Evolutionary conservation across 2,329 filamentous ascomycete genomes (phyloP).

Genomic region (Talaromyces rugulosus): DNA sequence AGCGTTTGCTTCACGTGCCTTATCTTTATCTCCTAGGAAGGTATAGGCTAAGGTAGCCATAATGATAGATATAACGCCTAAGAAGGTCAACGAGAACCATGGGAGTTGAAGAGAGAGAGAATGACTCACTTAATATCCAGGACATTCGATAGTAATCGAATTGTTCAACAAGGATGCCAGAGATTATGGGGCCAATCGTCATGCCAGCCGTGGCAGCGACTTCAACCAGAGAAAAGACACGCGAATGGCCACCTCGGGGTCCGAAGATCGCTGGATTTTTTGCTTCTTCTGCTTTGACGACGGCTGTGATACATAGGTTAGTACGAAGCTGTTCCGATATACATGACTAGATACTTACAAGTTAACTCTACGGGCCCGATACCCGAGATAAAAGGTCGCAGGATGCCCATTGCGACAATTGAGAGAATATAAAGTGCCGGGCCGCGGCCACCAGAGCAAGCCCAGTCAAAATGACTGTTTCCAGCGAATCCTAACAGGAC

Average conservation of each 20-base stretch:
- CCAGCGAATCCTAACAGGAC: background rate
- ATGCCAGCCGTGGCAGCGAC: constrained; percentile 8
- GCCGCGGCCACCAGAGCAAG: background rate
- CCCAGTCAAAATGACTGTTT: background rate
- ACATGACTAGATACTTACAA: background rate
- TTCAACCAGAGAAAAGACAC: constrained; percentile 8
- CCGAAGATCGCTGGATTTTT: constrained; percentile 8
- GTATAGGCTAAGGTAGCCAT: background rate
- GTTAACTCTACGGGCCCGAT: background rate
- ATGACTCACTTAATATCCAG: constrained; percentile 5
- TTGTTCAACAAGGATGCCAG: constrained; percentile 3
- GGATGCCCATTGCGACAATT: background rate
- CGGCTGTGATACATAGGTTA: background rate
- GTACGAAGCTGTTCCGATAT: background rate
- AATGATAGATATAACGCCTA: background rate
- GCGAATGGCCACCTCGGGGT: constrained; percentile 7
- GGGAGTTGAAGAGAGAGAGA: background rate
- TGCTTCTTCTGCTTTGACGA: constrained; percentile 4
- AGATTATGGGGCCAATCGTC: constrained; percentile 6
- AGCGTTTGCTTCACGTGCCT: background rate
- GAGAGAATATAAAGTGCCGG: background rate
- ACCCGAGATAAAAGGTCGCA: background rate
- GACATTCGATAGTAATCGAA: constrained; percentile 11
- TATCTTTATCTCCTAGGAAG: background rate
- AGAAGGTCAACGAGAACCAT: background rate